Evolutionary conservation across 2,329 filamentous ascomycete genomes (phyloP), one percentile per base, ranked within the genome.

Genomic region (Colletotrichum falcatum): DNA sequence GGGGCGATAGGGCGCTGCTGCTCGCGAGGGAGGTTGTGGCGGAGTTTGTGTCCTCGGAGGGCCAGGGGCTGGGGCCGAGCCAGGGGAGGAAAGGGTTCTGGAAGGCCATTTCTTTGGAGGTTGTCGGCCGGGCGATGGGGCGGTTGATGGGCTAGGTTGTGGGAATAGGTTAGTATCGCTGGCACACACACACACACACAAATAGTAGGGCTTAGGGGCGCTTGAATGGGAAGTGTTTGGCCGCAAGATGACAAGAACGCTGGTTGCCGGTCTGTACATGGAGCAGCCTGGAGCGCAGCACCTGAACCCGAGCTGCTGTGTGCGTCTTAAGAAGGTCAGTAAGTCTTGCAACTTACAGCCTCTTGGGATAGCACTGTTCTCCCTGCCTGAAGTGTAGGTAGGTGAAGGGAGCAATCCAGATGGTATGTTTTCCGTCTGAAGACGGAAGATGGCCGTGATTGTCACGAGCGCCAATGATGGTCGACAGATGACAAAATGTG

Each of bases 61-160:
- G 33, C 54, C 33, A 44, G 37, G 54, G 39, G 30, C 30, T 37
- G 53, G 35, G 54, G 28, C 54, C 54, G 53, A 53, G 23, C 23
- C 33, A 35, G 23, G 60, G 60, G 49, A 49, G 26, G 35, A 39
- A 56, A 39, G n/a, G 54, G 33, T 26, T 39, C 37, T 56, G 54
- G 20, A 56, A 56, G 12, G 54, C 23, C 35, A 56, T 56, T 39
- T 39, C 2, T 14, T 33, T 33, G 7, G 35, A 56, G 5, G n/a
- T 18, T 20, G 20, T 26, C 33, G 12, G 33, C 16, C n/a, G 14
- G 20, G 14, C 14, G n/a, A 56, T 39, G 14, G n/a, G 5, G n/a
- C n/a, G 14, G 20, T 7, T 7, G n/a, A 56, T 39, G 14, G n/a
- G 5, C 14, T 6, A 14, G 26, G 14, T 26, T 49, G 26, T 3